Base-by-base conservation (phyloP, 1,284 basidiomycete species). In the Cutaneotrichosporon curvatum region DNA sequence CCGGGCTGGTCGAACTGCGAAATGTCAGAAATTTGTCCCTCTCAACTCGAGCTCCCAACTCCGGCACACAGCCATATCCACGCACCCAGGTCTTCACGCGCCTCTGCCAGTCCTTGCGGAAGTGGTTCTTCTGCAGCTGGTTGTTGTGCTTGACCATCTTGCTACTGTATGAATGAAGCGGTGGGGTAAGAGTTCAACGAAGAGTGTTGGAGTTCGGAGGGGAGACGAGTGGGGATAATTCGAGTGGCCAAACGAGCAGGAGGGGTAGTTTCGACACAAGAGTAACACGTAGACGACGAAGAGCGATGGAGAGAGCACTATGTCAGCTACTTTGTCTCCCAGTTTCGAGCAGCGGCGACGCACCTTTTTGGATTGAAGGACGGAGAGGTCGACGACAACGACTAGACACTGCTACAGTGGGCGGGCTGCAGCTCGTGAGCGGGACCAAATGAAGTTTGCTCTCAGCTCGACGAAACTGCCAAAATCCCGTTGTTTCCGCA, bases 1-100 rank as follows among this genome's bases (percentile, higher is more conserved):
- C 92, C 95, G 57, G 94, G 90, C 77, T 98, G 95, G 80, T 98
- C 88, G 74, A 98, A 98, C 94, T 92, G 92, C 70, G 87, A 84
- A 83, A 70, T 83, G 80, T 37, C 40, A 46, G 47, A 19, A 31
- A 19, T n/a, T 30, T 22, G 32, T 34, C 32, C 25, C 12, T 7
- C 16, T 38, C 37, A 14, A 11, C 19, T 11, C 19, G 12, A 38
- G 14, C 16, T n/a, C 9, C 30, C 25, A 28, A 28, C 25, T 31
- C 6, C 25, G n/a, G 14, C 25, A 12, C 25, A 28, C 25, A 28
- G 8, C 8, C 34, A 20, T 14, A 8, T 35, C 19, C 31, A 62
- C 58, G 48, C 48, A 65, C 59, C 62, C 66, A 68, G 54, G 67
- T 68, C 60, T 62, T 64, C 52, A 67, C 65, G 53, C 66, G 65